Conservation (phyloP, 345 rosid genomes). For the Lepidium didymum region DNA sequence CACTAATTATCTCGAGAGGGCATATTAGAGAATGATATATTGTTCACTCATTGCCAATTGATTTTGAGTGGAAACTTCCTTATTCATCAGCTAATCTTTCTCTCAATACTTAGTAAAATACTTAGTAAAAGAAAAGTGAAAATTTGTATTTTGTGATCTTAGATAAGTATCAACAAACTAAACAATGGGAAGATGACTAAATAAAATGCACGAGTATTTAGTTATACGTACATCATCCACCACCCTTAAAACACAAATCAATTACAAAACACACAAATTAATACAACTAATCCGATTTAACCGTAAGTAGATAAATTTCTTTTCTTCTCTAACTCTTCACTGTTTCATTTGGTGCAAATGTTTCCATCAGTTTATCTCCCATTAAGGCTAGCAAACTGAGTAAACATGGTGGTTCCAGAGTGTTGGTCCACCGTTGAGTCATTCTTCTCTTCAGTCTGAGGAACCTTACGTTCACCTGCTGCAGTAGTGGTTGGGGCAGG, state of each 20-base stretch:
- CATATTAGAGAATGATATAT: too few species aligned
- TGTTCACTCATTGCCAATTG: too few species aligned
- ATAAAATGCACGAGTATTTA: background rate
- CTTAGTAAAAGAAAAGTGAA: too few species aligned
- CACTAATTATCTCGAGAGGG: too few species aligned
- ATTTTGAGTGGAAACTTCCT: too few species aligned
- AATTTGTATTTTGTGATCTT: too few species aligned
- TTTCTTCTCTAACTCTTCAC: background rate
- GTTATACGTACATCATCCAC: background rate
- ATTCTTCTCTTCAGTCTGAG: conserved; percentile 33
- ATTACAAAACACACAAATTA: background rate
- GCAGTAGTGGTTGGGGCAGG: conserved; percentile 12
- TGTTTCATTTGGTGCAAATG: background rate
- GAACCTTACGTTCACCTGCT: conserved; percentile 19
- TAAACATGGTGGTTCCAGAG: conserved; percentile 56
- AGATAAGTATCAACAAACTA: conserved; percentile 16
- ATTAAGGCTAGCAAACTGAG: conserved; percentile 44
- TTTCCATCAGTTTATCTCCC: conserved; percentile 37
- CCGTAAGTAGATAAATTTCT: background rate
- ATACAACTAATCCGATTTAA: background rate
- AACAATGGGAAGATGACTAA: background rate
- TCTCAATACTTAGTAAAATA: too few species aligned
- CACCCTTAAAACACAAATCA: background rate
- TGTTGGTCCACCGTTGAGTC: conserved; percentile 35
- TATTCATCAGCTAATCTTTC: too few species aligned